A percentile compares a stretch with the other conserved stretches of the same genome.
phyloP scores from a whole-genome alignment of 1,139 yeast genomes.

The Pichia sp. region DNA sequence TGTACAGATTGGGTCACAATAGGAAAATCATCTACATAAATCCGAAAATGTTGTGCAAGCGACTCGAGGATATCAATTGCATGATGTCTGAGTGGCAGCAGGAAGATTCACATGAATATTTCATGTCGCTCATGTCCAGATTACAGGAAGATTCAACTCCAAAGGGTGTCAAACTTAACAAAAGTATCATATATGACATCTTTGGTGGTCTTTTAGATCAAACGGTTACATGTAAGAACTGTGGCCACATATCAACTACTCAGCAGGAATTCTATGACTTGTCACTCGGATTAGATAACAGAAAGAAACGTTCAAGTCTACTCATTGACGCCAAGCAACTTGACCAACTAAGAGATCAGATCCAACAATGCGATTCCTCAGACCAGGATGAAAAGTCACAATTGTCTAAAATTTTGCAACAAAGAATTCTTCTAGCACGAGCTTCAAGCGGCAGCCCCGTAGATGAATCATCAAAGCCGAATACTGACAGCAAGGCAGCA shows the following conservation, averaged over 20 bases:
- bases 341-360: constrained; percentile 21
- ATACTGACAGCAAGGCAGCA: no score
- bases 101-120: constrained; percentile 96
- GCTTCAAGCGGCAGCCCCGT: no score
- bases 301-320: constrained; percentile 35
- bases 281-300: constrained; percentile 58
- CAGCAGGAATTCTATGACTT: constrained; percentile 92
- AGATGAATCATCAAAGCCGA: no score
- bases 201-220: constrained; percentile 90
- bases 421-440: constrained; percentile 22
- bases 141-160: constrained; percentile 92
- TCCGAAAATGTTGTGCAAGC: constrained; percentile 65
- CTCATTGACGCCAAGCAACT: constrained; percentile 22
- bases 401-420: constrained; percentile 23
- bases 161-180: constrained; percentile 71
- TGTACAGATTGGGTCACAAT: constrained; percentile 47
- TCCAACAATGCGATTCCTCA: constrained; percentile 21
- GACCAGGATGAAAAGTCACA: constrained; percentile 17
- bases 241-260: constrained; percentile 79
- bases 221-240: constrained; percentile 71
- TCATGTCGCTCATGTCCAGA: constrained; percentile 82
- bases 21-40: constrained; percentile 43
- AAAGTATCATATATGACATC: constrained; percentile 81
- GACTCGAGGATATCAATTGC: constrained; percentile 82
- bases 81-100: constrained; percentile 98